Conservation (phyloP, 805 yeast genomes). For the Trichomonascus vanleenenianus region DNA sequence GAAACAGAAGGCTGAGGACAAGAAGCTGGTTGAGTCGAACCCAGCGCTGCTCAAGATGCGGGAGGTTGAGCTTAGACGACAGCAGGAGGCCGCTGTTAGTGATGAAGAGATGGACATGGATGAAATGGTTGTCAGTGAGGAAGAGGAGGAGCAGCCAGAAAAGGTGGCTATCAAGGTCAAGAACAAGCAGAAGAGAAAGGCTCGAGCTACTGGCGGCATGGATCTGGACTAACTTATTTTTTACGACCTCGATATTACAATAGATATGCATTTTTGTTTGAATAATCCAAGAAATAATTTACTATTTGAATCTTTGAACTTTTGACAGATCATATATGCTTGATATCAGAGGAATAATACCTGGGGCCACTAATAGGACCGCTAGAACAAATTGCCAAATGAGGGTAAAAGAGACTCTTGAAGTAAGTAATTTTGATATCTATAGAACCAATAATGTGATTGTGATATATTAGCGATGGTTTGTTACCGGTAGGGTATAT, state of each 20-base stretch:
- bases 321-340: no score
- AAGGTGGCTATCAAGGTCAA: constrained; percentile 49
- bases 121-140: constrained; percentile 35
- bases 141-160: constrained; percentile 32
- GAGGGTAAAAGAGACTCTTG: no score
- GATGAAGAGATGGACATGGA: constrained; percentile 38
- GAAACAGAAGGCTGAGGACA: constrained; percentile 74
- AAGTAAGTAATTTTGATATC: no score
- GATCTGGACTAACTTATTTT: background rate
- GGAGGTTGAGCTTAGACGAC: constrained; percentile 85
- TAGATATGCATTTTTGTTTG: background rate
- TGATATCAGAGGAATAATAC: no score
- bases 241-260: background rate
- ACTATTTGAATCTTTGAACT: no score
- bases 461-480: no score
- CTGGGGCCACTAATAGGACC: no score
- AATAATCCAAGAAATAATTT: no score
- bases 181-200: constrained; percentile 43
- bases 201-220: background rate
- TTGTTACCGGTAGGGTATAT: no score
- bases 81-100: constrained; percentile 40
- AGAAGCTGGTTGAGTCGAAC: constrained; percentile 78
- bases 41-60: constrained; percentile 88
- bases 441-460: no score
- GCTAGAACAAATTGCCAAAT: no score